Percentiles rank a stretch among this genome's conserved stretches.
Conservation (phyloP, 805 yeast species). For the Candida sphagnicola region DNA sequence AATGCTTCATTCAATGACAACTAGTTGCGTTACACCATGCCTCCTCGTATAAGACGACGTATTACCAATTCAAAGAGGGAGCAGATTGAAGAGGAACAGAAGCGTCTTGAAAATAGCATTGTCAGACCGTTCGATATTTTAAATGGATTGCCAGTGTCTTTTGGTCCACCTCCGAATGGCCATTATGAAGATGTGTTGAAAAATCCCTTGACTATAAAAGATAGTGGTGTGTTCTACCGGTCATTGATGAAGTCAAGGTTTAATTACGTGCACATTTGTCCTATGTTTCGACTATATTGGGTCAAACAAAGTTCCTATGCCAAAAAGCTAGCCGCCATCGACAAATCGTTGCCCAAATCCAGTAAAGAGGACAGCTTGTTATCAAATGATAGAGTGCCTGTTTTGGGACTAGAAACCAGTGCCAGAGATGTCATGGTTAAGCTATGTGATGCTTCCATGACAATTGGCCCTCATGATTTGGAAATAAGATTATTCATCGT, state of each 20-base stretch:
- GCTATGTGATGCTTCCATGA: conserved; percentile 68
- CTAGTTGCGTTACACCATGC: conserved; percentile 20
- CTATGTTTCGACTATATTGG: conserved; percentile 80
- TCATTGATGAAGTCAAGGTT: conserved; percentile 73
- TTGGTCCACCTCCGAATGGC: conserved; percentile 58
- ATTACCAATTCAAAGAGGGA: conserved; percentile 39
- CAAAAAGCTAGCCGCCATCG: conserved; percentile 38
- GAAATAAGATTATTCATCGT: conserved; percentile 76
- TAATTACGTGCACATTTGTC: conserved; percentile 51
- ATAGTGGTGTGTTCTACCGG: conserved; percentile 66
- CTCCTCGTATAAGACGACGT: conserved; percentile 42
- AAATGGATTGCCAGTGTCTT: conserved; percentile 65
- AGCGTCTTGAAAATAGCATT: conserved; percentile 29
- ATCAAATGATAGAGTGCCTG: conserved; percentile 25
- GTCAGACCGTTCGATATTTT: conserved; percentile 63
- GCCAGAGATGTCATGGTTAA: conserved; percentile 87
- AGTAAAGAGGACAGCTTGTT: conserved; percentile 12
- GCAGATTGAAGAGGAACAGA: conserved; percentile 40
- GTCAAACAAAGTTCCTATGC: conserved; percentile 59
- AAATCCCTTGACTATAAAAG: conserved; percentile 66
- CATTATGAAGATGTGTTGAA: conserved; percentile 46
- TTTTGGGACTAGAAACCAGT: conserved; percentile 38
- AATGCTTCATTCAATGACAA: too few relatives aligned
- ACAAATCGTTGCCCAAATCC: conserved; percentile 31
- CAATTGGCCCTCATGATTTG: conserved; percentile 81